Percentiles rank a stretch among this genome's conserved stretches.
phyloP scores from a whole-genome alignment of 805 yeast species.

The Grigorovia yakushimaensis region DNA sequence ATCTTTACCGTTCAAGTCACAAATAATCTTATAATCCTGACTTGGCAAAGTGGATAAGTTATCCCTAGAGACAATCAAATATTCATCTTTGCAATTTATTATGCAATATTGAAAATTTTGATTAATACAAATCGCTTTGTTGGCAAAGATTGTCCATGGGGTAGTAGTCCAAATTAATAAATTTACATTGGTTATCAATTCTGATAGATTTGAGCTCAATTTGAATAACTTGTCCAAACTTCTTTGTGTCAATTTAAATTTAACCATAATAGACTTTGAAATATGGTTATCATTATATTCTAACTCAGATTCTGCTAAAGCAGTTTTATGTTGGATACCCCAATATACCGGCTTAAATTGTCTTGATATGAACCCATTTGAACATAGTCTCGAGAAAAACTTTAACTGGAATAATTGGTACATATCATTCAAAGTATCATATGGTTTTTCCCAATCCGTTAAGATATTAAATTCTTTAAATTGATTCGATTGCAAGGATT shows the following conservation, averaged over 20 bases:
- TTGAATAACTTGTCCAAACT: conserved; percentile 8
- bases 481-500: conserved; percentile 49
- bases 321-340: conserved; percentile 92
- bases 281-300: conserved; percentile 69
- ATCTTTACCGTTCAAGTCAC: conserved; percentile 33
- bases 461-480: conserved; percentile 69
- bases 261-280: conserved; percentile 59
- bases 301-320: conserved; percentile 92
- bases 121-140: conserved; percentile 71
- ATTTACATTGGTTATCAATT: conserved; percentile 10
- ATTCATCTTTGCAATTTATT: conserved; percentile 31
- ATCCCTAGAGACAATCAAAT: conserved; percentile 47
- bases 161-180: conserved; percentile 92
- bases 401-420: conserved; percentile 70
- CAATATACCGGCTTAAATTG: conserved; percentile 94
- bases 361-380: conserved; percentile 60
- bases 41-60: conserved; percentile 32
- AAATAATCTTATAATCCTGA: conserved; percentile 16
- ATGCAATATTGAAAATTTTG: conserved; percentile 48
- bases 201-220: background rate
- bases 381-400: conserved; percentile 57
- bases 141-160: conserved; percentile 93
- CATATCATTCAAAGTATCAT: conserved; percentile 58
- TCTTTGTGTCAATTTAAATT: conserved; percentile 43
- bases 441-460: conserved; percentile 71